Percentiles rank a stretch among this genome's conserved stretches.
Conservation (phyloP, 176 grass and related monocot genomes). For the Oryza brachyantha region DNA sequence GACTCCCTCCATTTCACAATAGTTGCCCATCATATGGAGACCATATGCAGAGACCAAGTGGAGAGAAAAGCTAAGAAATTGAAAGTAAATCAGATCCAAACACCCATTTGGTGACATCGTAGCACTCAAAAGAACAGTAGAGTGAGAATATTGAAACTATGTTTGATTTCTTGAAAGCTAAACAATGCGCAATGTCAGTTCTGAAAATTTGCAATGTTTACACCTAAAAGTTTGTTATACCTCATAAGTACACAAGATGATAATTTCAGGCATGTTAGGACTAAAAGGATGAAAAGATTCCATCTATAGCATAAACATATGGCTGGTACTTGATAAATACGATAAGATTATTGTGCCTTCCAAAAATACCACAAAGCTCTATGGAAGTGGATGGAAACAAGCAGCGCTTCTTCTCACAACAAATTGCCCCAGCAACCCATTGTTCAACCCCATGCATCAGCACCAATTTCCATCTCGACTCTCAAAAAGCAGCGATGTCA, state of each 20-base stretch:
- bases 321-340: background rate
- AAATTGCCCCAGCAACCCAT: background rate
- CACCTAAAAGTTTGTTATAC: background rate
- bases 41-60: background rate
- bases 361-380: background rate
- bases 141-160: background rate
- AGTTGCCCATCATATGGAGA: background rate
- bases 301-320: background rate
- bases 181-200: background rate
- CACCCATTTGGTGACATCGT: background rate
- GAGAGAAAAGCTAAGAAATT: background rate
- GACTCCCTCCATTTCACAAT: background rate
- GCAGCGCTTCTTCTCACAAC: background rate
- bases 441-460: background rate
- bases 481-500: background rate
- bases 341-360: background rate
- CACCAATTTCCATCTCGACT: background rate
- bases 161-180: background rate
- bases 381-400: background rate
- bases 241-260: background rate
- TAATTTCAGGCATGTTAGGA: background rate
- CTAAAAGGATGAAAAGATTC: background rate
- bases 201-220: background rate
- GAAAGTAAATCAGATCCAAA: background rate
- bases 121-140: background rate